phyloP scores from a whole-genome alignment of 306 rosid species.

The Gleditsia sinensis region DNA sequence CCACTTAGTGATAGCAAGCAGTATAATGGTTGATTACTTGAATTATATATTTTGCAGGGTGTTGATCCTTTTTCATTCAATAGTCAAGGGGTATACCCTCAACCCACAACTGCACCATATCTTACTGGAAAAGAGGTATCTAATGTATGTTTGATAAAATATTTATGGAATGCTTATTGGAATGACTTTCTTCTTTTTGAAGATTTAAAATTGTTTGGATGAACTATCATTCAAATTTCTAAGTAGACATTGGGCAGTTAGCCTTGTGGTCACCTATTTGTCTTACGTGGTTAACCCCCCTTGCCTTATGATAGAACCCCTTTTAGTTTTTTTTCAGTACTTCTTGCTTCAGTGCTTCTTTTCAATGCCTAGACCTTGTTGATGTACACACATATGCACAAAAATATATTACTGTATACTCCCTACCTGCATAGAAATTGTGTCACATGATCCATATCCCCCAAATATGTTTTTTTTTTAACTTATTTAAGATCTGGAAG shows the following conservation, averaged over 20 bases:
- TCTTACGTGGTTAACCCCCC: conserved; percentile 6
- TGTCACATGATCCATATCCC: not conserved
- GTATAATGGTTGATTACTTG: conserved; percentile 7
- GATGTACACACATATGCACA: not conserved
- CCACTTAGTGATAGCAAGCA: conserved; percentile 10
- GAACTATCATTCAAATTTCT: not conserved
- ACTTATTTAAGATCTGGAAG: not conserved
- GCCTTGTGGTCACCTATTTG: conserved; percentile 1
- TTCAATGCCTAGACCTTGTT: not conserved
- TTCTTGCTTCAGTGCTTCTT: not conserved
- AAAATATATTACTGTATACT: not conserved
- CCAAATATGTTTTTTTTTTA: not conserved
- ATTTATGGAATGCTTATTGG: conserved; percentile 6
- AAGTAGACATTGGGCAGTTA: not conserved
- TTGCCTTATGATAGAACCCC: not conserved
- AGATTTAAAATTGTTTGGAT: not conserved
- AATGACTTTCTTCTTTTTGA: not conserved
- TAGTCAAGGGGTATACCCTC: conserved; percentile 86
- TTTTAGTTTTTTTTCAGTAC: not conserved
- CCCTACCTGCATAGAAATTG: not conserved
- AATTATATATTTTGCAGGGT: conserved; percentile 50
- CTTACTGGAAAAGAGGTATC: conserved; percentile 78
- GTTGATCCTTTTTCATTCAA: conserved; percentile 72
- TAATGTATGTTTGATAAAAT: conserved; percentile 22
- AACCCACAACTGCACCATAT: conserved; percentile 67